Evolutionary conservation across 129 eudicot species (phyloP).

Genomic region (Pulicaria dysenterica): DNA sequence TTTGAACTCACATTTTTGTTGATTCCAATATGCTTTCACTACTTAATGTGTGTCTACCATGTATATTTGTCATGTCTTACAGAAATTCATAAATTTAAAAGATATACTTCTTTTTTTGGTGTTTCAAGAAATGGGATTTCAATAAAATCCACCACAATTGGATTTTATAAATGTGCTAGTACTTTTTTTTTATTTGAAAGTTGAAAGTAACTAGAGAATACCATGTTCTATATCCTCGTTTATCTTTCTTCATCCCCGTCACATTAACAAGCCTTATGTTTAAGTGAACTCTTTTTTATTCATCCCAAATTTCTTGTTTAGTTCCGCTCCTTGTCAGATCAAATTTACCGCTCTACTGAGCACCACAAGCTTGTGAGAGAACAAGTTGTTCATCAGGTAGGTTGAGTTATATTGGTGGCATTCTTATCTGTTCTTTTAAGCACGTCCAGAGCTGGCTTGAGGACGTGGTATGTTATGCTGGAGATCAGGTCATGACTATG

Average conservation of each 20-base stretch:
- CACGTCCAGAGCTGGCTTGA: slow-evolving; percentile 6
- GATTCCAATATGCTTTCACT: background rate
- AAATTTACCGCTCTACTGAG: slow-evolving; percentile 71
- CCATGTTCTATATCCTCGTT: background rate
- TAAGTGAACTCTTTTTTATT: background rate
- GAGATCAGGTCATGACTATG: background rate
- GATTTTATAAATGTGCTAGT: background rate
- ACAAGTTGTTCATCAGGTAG: slow-evolving; percentile 73
- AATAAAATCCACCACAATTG: background rate
- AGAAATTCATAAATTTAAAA: background rate
- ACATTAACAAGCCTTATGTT: background rate
- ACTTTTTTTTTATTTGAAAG: background rate
- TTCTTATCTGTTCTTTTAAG: background rate
- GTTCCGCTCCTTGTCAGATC: slow-evolving; percentile 90
- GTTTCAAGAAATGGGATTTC: background rate
- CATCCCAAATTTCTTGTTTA: slow-evolving; percentile 30
- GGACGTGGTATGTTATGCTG: background rate
- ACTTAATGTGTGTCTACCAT: background rate
- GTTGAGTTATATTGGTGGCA: slow-evolving; percentile 17
- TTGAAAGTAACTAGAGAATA: no score
- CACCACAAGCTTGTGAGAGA: slow-evolving; percentile 81
- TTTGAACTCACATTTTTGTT: slow-evolving; percentile 32
- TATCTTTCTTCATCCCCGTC: background rate
- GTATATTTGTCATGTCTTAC: background rate
- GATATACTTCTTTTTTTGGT: background rate